Evolutionary conservation across 176 grass and related monocot genomes (phyloP), one percentile per base, ranked within the genome.

Genomic region (Eragrostis curvula): DNA sequence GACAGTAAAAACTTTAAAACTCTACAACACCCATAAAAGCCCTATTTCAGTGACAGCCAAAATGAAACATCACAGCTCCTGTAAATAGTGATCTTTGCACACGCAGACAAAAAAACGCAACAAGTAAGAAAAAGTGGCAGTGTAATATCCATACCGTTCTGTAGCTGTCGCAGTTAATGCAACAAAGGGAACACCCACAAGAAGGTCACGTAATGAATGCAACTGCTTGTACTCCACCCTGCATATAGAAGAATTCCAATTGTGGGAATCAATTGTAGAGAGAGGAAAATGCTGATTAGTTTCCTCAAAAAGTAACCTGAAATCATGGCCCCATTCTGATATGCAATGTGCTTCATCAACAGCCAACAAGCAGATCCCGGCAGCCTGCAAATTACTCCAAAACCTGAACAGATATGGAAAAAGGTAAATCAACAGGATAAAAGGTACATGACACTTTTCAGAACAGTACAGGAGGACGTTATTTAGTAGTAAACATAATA

Each of bases 321-420:
- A 98, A 95, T 98, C 90, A 87, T 98, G 96, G 27, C 96, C 96
- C 92, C 96, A 98, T 79, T 95, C 92, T 53, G 96, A 98, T 88
- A 98, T 95, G 84, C 96, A 98, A 82, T 98, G 96, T 21, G 90
- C 90, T 86, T 98, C 96, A 80, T 98, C 96, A 43, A 95, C 89
- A 45, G 96, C 96, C 73, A 98, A 88, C 76, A 91, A 83, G 85
- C 92, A 98, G 66, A 98, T 91, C 66, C 96, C 92, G 0, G 71
- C 44, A 80, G 88, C 80, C 41, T 82, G 68, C 85, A 98, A 90
- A 76, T 98, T 98, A 81, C 66, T 84, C 92, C 96, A 98, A 84
- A 98, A 98, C 71, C 90, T 98, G 80, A 43, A 66, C 81, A 84
- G 73, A 49, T 1, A 75, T 74, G 42, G 25, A 27, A 79, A 49